Evolutionary conservation across 2,329 filamentous ascomycete species (phyloP).

Genomic region (Thermochaetoides dissita): DNA sequence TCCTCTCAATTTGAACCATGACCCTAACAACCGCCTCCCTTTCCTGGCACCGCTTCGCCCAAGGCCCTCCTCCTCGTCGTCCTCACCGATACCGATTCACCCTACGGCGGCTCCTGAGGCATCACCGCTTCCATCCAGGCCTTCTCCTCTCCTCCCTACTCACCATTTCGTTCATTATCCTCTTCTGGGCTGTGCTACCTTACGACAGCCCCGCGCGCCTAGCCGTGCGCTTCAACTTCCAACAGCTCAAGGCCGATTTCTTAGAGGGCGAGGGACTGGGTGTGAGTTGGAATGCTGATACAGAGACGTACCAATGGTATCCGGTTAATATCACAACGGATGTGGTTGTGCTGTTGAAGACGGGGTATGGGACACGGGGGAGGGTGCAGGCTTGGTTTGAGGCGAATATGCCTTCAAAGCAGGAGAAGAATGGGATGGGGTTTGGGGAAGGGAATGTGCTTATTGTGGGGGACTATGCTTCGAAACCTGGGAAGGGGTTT

Average conservation of each 20-base stretch:
- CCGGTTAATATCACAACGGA: constrained; percentile 32
- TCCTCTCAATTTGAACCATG: too few relatives aligned
- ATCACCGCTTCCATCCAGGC: not conserved
- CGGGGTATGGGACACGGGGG: constrained; percentile 38
- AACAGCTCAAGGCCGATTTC: constrained; percentile 4
- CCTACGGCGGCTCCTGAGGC: constrained; percentile 17
- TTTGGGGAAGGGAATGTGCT: constrained; percentile 12
- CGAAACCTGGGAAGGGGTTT: not conserved
- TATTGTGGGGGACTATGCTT: constrained; percentile 36
- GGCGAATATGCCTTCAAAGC: constrained; percentile 15
- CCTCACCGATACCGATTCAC: constrained; percentile 18
- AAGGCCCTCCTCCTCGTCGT: too few relatives aligned
- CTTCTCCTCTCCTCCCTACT: constrained; percentile 2
- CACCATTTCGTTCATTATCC: constrained; percentile 2
- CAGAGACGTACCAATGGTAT: constrained; percentile 16
- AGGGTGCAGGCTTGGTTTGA: constrained; percentile 33
- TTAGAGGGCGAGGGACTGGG: constrained; percentile 9
- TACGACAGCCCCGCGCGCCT: constrained; percentile 18
- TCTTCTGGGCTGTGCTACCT: constrained; percentile 16
- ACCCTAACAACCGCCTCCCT: too few relatives aligned
- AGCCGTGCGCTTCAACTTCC: constrained; percentile 16
- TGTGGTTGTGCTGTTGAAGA: constrained; percentile 39
- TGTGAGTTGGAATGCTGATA: constrained; percentile 15
- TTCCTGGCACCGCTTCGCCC: too few relatives aligned
- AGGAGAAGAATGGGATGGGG: too few relatives aligned